These are phyloP conservation scores for Erysiphe neolycopersici DNA, from an alignment of 2,329 filamentous ascomycete genomes.

Conservation along the genomic window DNA sequence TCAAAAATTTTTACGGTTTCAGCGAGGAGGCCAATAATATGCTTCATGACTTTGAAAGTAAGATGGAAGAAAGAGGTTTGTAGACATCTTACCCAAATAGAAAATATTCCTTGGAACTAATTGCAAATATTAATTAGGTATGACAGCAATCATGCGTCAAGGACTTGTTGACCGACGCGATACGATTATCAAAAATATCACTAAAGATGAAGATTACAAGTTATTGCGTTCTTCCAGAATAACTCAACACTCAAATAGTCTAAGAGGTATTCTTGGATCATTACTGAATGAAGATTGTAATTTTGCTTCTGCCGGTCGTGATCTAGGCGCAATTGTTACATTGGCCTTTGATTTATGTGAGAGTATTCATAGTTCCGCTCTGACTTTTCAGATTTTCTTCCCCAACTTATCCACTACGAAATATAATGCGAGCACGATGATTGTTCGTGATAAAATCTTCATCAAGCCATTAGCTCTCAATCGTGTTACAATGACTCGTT, in stretches of 20 bases:
- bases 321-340: slow-evolving; percentile 12
- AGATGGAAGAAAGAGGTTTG: slow-evolving; percentile 11
- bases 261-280: slow-evolving; percentile 20
- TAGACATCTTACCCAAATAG: not conserved
- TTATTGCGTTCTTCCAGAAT: slow-evolving; percentile 6
- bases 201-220: slow-evolving; percentile 14
- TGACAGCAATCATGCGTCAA: slow-evolving; percentile 10
- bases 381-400: slow-evolving; percentile 21
- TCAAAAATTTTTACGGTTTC: slow-evolving; percentile 14
- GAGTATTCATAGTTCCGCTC: slow-evolving; percentile 18
- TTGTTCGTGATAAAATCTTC: slow-evolving; percentile 16
- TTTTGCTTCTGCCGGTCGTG: slow-evolving; percentile 16
- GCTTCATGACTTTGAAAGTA: slow-evolving; percentile 6
- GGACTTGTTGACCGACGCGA: slow-evolving; percentile 15
- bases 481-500: slow-evolving; percentile 23
- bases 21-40: slow-evolving; percentile 7
- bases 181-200: slow-evolving; percentile 15
- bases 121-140: slow-evolving; percentile 2
- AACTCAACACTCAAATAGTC: slow-evolving; percentile 5
- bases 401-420: slow-evolving; percentile 20
- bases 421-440: slow-evolving; percentile 23
- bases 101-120: not conserved
- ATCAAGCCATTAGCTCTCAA: slow-evolving; percentile 17
- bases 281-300: slow-evolving; percentile 16
- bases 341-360: slow-evolving; percentile 14